Base-by-base conservation (phyloP, 1,284 basidiomycete genomes). In the Leccinum solheimii region DNA sequence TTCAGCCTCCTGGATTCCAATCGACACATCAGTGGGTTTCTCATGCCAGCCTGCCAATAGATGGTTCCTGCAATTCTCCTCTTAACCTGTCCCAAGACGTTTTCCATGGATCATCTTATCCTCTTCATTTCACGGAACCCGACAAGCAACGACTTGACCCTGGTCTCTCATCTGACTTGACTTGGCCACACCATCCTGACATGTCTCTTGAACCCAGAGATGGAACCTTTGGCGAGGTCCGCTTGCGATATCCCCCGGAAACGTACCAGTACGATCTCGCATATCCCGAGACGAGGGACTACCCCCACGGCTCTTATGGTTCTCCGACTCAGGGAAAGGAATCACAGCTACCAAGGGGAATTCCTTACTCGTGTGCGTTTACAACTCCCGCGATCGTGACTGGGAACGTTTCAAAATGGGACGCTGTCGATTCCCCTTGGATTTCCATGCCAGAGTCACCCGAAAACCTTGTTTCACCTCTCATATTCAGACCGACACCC, bases 401-500 rank as follows among this genome's bases (percentile, higher is more conserved):
- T 4, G 58, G 55, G 36, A 61, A 43, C 57, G 34, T 34, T 54
- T 59, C 58, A 16, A 55, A 60, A 34, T 56, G 51, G 16, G 30
- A 30, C 21, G 23, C 53, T 7, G 48, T 56, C 3, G 55, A 55
- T 38, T 52, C 66, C 38, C 19, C 49, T 3, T 38, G 48, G 36
- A 56, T 36, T 45, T 27, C 48, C 14, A 16, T 38, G 36, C 56
- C 58, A 40, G 64, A 60, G 55, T 48, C 67, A n/a, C 56, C 59
- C 13, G 61, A 66, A 50, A 27, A 59, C 38, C 50, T 56, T 49
- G 56, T 58, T 51, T 58, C 66, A 19, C 71, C 72, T 38, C 56
- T 60, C 43, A 43, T 73, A 32, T 58, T 76, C 61, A 72, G 58
- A 57, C 72, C 72, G 6, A 76, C 62, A 27, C 71, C 72, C 10